Conservation (phyloP, 2,329 filamentous ascomycete species). For the Cordyceps tenuipes region DNA sequence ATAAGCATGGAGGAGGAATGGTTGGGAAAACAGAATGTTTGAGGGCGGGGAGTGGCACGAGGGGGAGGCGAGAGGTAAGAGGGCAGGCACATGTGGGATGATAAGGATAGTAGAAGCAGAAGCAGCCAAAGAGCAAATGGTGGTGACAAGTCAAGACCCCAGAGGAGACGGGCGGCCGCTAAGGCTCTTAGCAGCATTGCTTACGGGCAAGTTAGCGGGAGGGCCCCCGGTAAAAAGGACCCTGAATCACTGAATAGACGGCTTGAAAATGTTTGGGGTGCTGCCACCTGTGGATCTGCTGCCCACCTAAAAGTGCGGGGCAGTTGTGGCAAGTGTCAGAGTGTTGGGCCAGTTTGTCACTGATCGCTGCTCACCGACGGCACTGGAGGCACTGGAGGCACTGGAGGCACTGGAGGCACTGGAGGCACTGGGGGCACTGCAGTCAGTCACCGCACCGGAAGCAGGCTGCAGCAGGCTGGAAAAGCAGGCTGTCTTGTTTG, state of each 20-base stretch:
- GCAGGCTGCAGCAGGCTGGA: too few relatives aligned
- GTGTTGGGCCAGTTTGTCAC: too few relatives aligned
- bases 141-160: too few relatives aligned
- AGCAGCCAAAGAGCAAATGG: background rate
- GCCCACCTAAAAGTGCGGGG: conserved; percentile 7
- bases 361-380: too few relatives aligned
- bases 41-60: background rate
- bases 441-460: too few relatives aligned
- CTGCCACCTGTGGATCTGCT: conserved; percentile 3
- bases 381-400: too few relatives aligned
- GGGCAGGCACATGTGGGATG: background rate
- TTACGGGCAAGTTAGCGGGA: too few relatives aligned
- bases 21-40: background rate
- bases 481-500: too few relatives aligned
- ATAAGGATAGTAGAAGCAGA: background rate
- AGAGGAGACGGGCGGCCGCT: background rate
- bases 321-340: background rate
- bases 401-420: too few relatives aligned
- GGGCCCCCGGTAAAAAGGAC: conserved; percentile 4
- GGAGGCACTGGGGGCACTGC: too few relatives aligned
- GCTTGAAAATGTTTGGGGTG: conserved; percentile 1
- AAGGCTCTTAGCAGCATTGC: too few relatives aligned
- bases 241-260: background rate
- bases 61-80: background rate
- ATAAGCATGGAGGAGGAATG: background rate